Base-by-base conservation (phyloP, 1,139 yeast genomes). In the Kodamaea suecica region DNA sequence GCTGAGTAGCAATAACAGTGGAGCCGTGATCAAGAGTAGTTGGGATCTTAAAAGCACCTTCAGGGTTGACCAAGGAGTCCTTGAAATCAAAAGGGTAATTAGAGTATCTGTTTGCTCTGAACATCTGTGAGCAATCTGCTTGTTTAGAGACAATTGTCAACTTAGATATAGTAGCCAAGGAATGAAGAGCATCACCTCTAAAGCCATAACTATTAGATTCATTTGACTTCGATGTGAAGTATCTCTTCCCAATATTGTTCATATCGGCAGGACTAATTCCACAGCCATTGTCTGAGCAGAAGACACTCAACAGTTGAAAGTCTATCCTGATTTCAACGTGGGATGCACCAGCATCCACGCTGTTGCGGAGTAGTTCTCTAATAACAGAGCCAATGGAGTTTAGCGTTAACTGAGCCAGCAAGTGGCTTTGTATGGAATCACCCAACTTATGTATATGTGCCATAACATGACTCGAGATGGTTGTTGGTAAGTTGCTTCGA, bases 301-400 rank as follows among this genome's bases (percentile, higher is more conserved):
- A 78, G 1, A 86, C 60, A 39, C 81, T 92, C 12, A 70, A 50
- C 1, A 63, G 50, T 1, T 80, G 78, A 14, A 79, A 80, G 49
- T 83, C 83, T 8, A 81, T 72, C 12, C 75, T 58, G 2, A 90
- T 68, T 21, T 70, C 78, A n/a, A 90, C 69, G n/a, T 63, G 52
- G 1, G 77, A 61, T 9, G 94, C 75, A 0, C 73, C 70, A 0
- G 96, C 90, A 55, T 88, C 96, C 2, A 87, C 63, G 10, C 90
- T 70, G 60, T 88, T 88, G 52, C 85, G 94, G 32, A 90, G 56
- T 53, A 90, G 61, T 51, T 86, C 95, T 45, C 80, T 77, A 15
- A 86, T 58, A 1, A 6, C 21, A 19, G 21, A 19, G 6, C 6
- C 9, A 19, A 19, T 6, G 9, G 21, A 6, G 21, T 9, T 9